These are phyloP conservation scores for Hemileccinum hortonii DNA, from an alignment of 1,284 basidiomycete species.

Conservation along the genomic window DNA sequence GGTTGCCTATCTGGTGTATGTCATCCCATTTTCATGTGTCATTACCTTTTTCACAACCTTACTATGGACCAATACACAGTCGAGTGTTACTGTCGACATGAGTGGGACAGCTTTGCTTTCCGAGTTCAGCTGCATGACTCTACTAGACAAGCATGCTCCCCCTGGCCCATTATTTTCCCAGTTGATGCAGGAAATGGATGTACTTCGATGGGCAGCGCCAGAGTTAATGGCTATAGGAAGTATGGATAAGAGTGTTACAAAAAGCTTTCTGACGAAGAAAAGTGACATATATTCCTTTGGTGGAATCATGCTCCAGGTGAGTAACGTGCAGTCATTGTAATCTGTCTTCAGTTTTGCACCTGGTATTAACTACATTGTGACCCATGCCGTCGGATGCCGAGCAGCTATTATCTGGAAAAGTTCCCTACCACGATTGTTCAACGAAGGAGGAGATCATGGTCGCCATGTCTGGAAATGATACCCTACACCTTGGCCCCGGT, in stretches of 20 bases:
- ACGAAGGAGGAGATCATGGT: not conserved
- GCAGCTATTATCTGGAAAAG: not conserved
- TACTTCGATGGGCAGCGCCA: not conserved
- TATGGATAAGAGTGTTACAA: too few species aligned
- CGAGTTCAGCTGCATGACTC: not conserved
- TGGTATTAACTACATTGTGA: too few species aligned
- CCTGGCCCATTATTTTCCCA: not conserved
- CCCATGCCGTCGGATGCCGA: not conserved
- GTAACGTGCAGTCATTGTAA: not conserved
- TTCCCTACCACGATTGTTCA: not conserved
- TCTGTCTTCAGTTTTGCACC: too few species aligned
- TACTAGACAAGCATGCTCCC: not conserved
- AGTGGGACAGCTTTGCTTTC: not conserved
- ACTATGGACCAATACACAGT: not conserved
- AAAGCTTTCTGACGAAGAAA: not conserved
- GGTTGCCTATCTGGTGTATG: not conserved
- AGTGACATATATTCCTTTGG: not conserved
- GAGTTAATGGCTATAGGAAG: not conserved
- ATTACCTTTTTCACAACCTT: not conserved
- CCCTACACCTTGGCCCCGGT: not conserved
- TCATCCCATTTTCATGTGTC: not conserved
- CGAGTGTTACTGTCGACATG: not conserved
- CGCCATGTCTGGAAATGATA: not conserved
- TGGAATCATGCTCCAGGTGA: not conserved
- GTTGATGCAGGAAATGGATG: not conserved